Evolutionary conservation across 2,329 filamentous ascomycete genomes (phyloP).

Genomic region (Xylaria sp.): DNA sequence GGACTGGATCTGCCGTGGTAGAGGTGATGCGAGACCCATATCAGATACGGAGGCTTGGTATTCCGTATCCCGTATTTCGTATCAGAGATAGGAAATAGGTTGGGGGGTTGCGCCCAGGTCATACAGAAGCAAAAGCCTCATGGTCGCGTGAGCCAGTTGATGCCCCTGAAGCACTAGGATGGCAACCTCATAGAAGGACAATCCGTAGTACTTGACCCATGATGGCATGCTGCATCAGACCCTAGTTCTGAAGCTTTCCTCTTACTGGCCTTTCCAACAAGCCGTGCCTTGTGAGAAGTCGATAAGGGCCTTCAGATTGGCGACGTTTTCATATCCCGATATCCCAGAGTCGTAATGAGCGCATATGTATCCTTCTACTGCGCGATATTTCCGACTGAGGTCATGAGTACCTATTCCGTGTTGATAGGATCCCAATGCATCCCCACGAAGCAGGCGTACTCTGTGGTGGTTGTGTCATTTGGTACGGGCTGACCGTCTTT

Average conservation of each 20-base stretch:
- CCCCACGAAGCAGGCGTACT: neutral
- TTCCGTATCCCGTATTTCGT: neutral
- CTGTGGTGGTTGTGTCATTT: neutral
- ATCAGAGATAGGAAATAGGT: conserved; percentile 7
- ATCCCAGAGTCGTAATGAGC: neutral
- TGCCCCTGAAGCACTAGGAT: neutral
- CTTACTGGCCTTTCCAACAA: too few species aligned
- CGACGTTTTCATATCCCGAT: neutral
- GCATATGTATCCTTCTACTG: neutral
- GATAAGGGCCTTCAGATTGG: neutral
- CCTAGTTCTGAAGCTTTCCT: too few species aligned
- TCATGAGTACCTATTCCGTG: neutral
- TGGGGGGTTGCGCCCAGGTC: neutral
- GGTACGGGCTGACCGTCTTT: neutral
- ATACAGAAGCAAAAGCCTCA: neutral
- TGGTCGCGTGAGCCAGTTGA: neutral
- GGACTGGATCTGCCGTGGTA: neutral
- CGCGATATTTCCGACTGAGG: neutral
- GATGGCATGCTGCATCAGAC: too few species aligned
- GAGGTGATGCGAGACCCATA: conserved; percentile 13
- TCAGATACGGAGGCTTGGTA: conserved; percentile 16
- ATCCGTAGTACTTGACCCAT: too few species aligned
- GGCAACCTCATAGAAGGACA: too few species aligned
- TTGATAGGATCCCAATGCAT: neutral
- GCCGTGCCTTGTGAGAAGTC: neutral